Evolutionary conservation across 345 rosid species (phyloP), one percentile per base, ranked within the genome.

Genomic region (Camelina sativa): DNA sequence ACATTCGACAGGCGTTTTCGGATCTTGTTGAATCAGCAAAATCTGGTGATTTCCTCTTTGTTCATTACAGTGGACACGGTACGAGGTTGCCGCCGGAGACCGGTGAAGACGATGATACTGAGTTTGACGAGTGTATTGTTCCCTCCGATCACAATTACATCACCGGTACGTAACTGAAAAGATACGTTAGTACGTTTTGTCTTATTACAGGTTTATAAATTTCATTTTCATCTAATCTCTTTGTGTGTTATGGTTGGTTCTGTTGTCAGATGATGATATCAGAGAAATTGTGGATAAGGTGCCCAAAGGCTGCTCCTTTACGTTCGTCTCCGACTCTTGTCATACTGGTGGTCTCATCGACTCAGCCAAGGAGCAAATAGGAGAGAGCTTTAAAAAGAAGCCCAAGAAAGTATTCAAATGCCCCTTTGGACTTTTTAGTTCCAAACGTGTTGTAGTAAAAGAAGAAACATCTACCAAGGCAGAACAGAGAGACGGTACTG

Each of bases 301-400:
- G 17, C 92, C 91, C 1, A 69, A 73, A 28, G 88, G 84, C 40
- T 84, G 90, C 60, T 77, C 79, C 44, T 46, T 92, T 54, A 90
- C 98, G 13, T 65, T 92, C 63, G 85, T 92, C 10, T 90, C 96
- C 1, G 96, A 90, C 76, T 88, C 98, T 41, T 92, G 96, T 73
- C 96, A 92, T 46, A 92, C 96, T 35, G 98, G 95, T 6, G 96
- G 98, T 37, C 92, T 92, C 38, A 88, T 90, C 16, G 95, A 90
- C 58, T 84, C 86, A 66, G 82, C 93, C 67, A 87, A 90, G 70
- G 98, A 92, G 82, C 96, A 92, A 67, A 92, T 90, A 3, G 96
- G 98, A 25, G 90, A 92, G 69, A 92, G 98, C 85, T 84, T 86
- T 6, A 83, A 64, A 53, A 85, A 67, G 72, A 75, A 10, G 0